Base-by-base conservation (phyloP, 768 basidiomycete genomes). In the Phallus indusiatus region DNA sequence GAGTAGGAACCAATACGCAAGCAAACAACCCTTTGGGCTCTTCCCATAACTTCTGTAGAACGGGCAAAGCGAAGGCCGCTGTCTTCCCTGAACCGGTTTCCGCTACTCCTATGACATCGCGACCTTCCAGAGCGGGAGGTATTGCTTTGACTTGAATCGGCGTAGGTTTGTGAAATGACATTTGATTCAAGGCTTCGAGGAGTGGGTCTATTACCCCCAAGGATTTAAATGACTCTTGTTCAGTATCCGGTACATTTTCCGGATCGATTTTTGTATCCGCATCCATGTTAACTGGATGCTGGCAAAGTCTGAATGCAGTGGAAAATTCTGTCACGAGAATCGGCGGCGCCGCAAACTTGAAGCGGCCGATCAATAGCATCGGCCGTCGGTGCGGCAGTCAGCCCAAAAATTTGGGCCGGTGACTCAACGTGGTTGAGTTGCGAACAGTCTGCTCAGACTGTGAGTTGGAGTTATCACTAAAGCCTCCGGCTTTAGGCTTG, bases 1-100 rank as follows among this genome's bases (percentile, higher is more conserved):
- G 85, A n/a, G 96, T 99, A 12, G 96, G 96, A 16, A 95, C 94
- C 42, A 99, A 78, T 16, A 98, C 84, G 67, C 91, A 88, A 14
- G 93, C 93, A 69, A 94, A 99, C 46, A 95, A 80, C 20, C 92
- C 90, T 67, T 87, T 87, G 50, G 96, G 96, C 33, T 94, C 89
- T 53, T 94, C 89, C 94, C 94, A 98, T 71, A 98, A 73, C 64
- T 91, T 91, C 72, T 99, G 96, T 36, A 99, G 74, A 60, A 99
- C 95, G 1, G 96, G 96, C 5, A 98, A 74, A 22, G 91, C 93
- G 72, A 98, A 98, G 20, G 96, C 94, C 16, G 94, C 95, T 0
- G 96, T 98, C 76, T 99, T 98, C 64, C 95, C 96, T 12, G 90
- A 93, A 33, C 96, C 96, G 10, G 96, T 99, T 64, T 91, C 86